These are phyloP conservation scores for Sordariomycetes sp. DNA, from an alignment of 2,329 filamentous ascomycete genomes.

Conservation along the genomic window DNA sequence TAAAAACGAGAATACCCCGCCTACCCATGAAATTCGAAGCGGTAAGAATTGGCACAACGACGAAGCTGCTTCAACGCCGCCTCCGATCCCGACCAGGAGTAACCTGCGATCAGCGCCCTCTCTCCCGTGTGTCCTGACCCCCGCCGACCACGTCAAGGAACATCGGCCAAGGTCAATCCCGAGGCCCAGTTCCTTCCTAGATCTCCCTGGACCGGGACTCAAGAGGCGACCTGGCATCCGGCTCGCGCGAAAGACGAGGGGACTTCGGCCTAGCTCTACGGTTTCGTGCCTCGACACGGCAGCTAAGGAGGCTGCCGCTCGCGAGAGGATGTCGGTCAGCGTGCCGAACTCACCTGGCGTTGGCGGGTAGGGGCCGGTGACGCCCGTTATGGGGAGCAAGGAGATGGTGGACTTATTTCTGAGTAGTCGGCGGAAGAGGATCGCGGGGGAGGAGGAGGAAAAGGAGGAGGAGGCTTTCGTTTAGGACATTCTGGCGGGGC, in stretches of 20 bases:
- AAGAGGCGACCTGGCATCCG: conserved; percentile 3
- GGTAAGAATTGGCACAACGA: neutral
- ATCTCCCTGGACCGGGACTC: neutral
- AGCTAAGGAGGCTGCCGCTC: neutral
- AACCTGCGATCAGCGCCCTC: conserved; percentile 13
- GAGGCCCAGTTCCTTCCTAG: neutral
- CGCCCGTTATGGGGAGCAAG: conserved; percentile 24
- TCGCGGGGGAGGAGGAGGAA: conserved; percentile 21
- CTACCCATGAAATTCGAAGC: neutral
- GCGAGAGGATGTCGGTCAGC: neutral
- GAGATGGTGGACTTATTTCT: conserved; percentile 42
- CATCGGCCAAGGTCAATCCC: conserved; percentile 4
- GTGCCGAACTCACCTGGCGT: neutral
- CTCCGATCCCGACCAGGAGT: conserved; percentile 7
- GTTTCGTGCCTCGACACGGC: neutral
- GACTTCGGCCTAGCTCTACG: conserved; percentile 4
- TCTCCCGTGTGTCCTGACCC: conserved; percentile 9
- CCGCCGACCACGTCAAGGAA: neutral
- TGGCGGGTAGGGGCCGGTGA: neutral
- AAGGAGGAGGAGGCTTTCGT: conserved; percentile 21
- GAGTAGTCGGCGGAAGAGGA: conserved; percentile 29
- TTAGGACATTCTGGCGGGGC: conserved; percentile 6
- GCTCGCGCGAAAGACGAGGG: conserved; percentile 5
- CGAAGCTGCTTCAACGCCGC: neutral
- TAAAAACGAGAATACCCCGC: conserved; percentile 4